Evolutionary conservation across 345 rosid species (phyloP).

Genomic region (Noccaea bulbosa): DNA sequence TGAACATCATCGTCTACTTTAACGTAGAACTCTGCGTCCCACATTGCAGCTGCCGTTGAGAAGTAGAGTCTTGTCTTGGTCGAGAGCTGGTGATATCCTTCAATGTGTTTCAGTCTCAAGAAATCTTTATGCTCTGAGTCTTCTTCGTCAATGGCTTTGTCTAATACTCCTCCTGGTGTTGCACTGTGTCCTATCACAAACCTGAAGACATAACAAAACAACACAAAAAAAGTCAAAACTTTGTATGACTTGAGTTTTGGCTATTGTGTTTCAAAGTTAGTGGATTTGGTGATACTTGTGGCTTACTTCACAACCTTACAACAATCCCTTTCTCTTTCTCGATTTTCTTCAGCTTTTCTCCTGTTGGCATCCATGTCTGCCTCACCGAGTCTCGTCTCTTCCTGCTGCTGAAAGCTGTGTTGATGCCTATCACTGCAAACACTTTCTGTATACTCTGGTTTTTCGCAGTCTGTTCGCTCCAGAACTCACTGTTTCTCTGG

Average conservation of each 20-base stretch:
- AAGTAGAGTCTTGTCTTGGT: conserved; percentile 80
- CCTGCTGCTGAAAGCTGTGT: conserved; percentile 91
- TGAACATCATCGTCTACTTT: conserved; percentile 95
- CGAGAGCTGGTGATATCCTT: conserved; percentile 85
- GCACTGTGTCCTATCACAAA: conserved; percentile 93
- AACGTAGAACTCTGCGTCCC: conserved; percentile 85
- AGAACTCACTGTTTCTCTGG: conserved; percentile 33
- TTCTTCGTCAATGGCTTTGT: conserved; percentile 73
- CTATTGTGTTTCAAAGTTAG: not conserved
- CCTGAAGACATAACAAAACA: conserved; percentile 3
- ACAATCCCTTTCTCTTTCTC: conserved; percentile 88
- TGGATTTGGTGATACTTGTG: conserved; percentile 26
- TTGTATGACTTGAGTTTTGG: not conserved
- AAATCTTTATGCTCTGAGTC: conserved; percentile 69
- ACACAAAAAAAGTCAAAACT: not conserved
- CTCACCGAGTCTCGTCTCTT: conserved; percentile 80
- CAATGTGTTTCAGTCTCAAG: conserved; percentile 78
- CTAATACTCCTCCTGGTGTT: conserved; percentile 75
- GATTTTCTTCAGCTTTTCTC: conserved; percentile 65
- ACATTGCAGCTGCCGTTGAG: conserved; percentile 71
- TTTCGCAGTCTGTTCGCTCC: conserved; percentile 30
- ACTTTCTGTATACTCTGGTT: conserved; percentile 64
- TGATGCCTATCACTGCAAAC: conserved; percentile 82
- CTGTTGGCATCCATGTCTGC: conserved; percentile 85
- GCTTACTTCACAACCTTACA: conserved; percentile 51